phyloP scores from a whole-genome alignment of 805 yeast genomes.

The Cyberlindnera xishuangbannaensis region DNA sequence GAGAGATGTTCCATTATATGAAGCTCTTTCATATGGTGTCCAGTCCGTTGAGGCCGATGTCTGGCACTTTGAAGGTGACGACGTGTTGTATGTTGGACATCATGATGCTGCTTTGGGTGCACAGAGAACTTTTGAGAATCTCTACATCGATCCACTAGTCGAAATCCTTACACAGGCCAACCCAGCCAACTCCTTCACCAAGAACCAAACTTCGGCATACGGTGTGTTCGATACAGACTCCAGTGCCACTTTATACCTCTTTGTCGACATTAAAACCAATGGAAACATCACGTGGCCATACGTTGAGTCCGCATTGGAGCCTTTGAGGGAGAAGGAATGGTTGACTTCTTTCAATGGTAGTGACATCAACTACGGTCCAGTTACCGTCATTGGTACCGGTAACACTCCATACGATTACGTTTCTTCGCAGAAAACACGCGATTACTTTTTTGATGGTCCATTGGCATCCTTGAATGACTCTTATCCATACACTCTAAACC shows the following conservation, averaged over 20 bases:
- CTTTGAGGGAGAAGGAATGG: conserved; percentile 45
- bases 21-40: conserved; percentile 49
- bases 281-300: conserved; percentile 40
- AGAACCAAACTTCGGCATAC: conserved; percentile 19
- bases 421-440: conserved; percentile 30
- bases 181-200: conserved; percentile 18
- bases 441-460: conserved; percentile 48
- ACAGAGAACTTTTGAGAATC: conserved; percentile 40
- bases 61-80: conserved; percentile 37
- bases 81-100: conserved; percentile 60
- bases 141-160: conserved; percentile 52
- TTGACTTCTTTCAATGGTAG: conserved; percentile 39
- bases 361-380: conserved; percentile 42
- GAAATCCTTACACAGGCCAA: conserved; percentile 46
- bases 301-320: conserved; percentile 43
- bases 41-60: conserved; percentile 64
- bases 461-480: conserved; percentile 24
- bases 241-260: conserved; percentile 49
- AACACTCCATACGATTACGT: conserved; percentile 46
- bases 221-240: conserved; percentile 43
- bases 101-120: conserved; percentile 41
- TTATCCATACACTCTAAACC: conserved; percentile 24
- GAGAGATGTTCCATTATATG: conserved; percentile 53
- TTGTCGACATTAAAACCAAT: conserved; percentile 62
- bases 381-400: conserved; percentile 66